Conservation (phyloP, 1,139 yeast genomes). For the Yamadazyma sp. region DNA sequence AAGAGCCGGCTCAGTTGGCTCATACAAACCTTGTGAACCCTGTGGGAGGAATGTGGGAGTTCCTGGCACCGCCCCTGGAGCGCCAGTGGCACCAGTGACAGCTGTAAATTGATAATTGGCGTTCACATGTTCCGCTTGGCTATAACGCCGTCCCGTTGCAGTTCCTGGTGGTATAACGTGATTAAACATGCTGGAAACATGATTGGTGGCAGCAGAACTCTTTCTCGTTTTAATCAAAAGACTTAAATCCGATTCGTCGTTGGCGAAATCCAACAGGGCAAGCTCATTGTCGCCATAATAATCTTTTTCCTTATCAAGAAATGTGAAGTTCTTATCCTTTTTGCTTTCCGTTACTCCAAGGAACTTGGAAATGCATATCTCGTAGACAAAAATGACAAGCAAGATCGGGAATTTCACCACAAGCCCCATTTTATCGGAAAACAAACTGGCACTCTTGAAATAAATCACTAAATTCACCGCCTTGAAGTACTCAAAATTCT, state of each 20-base stretch:
- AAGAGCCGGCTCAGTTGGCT: constrained; percentile 10
- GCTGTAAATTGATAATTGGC: constrained; percentile 18
- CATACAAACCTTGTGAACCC: constrained; percentile 1
- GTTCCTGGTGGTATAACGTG: constrained; percentile 8
- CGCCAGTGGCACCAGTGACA: background rate
- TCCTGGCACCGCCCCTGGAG: background rate
- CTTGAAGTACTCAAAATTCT: constrained; percentile 44
- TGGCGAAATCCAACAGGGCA: constrained; percentile 18
- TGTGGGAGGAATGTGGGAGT: constrained; percentile 4
- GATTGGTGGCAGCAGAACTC: constrained; percentile 16
- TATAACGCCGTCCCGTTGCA: constrained; percentile 14
- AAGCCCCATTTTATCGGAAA: constrained; percentile 11
- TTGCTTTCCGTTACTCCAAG: constrained; percentile 10
- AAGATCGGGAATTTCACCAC: constrained; percentile 37
- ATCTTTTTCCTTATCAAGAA: constrained; percentile 30
- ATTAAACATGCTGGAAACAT: background rate
- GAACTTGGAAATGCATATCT: constrained; percentile 23
- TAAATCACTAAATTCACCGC: constrained; percentile 40
- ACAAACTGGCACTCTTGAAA: constrained; percentile 23
- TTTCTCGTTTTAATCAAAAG: constrained; percentile 24
- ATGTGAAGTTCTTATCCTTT: constrained; percentile 34
- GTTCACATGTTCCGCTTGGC: constrained; percentile 19
- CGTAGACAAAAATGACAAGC: constrained; percentile 34
- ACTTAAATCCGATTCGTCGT: constrained; percentile 27
- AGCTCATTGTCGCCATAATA: constrained; percentile 31